phyloP scores from a whole-genome alignment of 2,329 filamentous ascomycete species.

The Claviceps sorghi region DNA sequence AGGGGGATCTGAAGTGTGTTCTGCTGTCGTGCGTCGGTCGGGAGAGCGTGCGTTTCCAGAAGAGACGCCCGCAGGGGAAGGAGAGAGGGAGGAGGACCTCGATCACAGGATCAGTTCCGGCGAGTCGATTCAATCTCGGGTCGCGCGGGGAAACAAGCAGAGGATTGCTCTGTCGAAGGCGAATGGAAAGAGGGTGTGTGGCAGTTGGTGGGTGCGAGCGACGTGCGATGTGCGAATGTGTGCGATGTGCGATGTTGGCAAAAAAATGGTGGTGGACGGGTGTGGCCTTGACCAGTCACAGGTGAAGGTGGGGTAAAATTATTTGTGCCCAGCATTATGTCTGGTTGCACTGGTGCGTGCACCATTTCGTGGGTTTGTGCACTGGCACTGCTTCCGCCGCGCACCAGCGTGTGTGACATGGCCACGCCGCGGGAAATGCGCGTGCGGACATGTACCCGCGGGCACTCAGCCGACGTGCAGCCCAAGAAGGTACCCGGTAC shows the following conservation, averaged over 20 bases:
- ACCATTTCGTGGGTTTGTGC: not conserved
- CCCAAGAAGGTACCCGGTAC: not conserved
- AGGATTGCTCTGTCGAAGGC: not conserved
- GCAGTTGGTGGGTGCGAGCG: slow-evolving; percentile 1
- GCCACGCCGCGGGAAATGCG: not conserved
- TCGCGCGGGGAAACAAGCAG: not conserved
- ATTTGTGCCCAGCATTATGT: not conserved
- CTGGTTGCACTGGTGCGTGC: not conserved
- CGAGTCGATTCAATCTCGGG: not conserved
- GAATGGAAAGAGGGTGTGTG: not conserved
- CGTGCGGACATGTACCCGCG: not conserved
- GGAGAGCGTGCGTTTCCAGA: not conserved
- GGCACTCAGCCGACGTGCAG: not conserved
- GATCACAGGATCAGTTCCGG: slow-evolving; percentile 1
- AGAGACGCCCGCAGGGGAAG: not conserved
- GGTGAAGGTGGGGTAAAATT: slow-evolving; percentile 8
- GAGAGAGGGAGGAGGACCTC: too few species aligned
- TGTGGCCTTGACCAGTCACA: slow-evolving; percentile 5
- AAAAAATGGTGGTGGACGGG: slow-evolving; percentile 1
- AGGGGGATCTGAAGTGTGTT: too few species aligned
- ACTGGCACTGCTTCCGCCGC: not conserved
- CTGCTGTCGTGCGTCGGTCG: not conserved
- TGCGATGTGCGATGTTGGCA: slow-evolving; percentile 2
- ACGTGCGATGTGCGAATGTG: too few species aligned
- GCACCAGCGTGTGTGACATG: not conserved